Base-by-base conservation (phyloP, 1,139 yeast species). In the Saccharomycopsis crataegensis region DNA sequence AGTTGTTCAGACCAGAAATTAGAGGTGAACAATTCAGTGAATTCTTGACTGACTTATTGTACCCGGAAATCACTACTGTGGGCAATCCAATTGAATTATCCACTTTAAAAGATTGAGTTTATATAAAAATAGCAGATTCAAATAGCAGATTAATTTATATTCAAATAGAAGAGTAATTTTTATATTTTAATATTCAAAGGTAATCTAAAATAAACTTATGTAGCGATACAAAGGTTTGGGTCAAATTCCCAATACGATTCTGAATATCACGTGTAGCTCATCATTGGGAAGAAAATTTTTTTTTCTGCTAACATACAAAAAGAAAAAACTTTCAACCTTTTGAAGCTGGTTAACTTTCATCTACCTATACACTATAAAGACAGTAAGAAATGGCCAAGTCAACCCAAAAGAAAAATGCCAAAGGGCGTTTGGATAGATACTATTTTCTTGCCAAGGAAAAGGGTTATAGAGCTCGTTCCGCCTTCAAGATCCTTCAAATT, bases 391-490 rank as follows among this genome's bases (percentile, higher is more conserved):
- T 57, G 59, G 58, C 50, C 41, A 49, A 55, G n/a, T 90, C 84
- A 71, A 83, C 93, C 48, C 97, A 93, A 67, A 93, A 93, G 81
- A 93, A 93, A 74, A 86, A 88, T 69, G 89, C 96, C 70, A 93
- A 93, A 78, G 99, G 99, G 76, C 98, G 99, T 82, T 84, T 93
- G 70, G 99, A 93, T 76, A 86, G 93, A 64, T 93, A 93, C 84
- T 93, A 93, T 70, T 86, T 81, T 69, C 80, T 93, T 51, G 99
- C 99, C 43, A 93, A 93, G 68, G 99, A 93, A 70, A 91, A 91
- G 62, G 99, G 99, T 48, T 93, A 93, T 66, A 80, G 99, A 69
- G 99, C 99, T 46, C 96, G 99, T 79, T 94, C 99, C 37, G 90
- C 99, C 33, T 93, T 94, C 74, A 93, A 93, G 70, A 82, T 93